Base-by-base conservation (phyloP, 441 rosid species). In the Dalechampia spathulata region DNA sequence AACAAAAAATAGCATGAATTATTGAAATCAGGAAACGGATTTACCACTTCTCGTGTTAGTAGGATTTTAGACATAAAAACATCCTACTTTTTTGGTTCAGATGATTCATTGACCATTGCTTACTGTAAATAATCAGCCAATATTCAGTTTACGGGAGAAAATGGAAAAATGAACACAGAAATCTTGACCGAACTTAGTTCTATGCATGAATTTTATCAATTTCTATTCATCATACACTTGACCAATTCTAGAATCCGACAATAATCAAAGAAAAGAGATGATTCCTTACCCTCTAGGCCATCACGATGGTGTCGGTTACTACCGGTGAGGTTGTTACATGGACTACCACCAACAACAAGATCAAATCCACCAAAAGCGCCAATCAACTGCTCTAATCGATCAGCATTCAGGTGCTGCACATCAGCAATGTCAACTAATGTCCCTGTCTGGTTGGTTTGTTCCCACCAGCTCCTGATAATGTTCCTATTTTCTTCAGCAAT, bases 241-340 rank as follows among this genome's bases (percentile, higher is more conserved):
- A 82, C 95, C 22, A 70, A 50, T 32, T 86, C 86, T 6, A 88
- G 63, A 54, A 92, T 83, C 14, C 98, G 71, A 37, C 69, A 66
- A 61, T 72, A 92, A 62, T 92, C 91, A 38, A 40, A 92, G 69
- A 92, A 89, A 32, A 92, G 78, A 0, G 82, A 57, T 3, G 96
- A 89, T 9, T 92, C 79, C 14, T 74, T 76, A 56, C 96, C 96
- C 67, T 78, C 94, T 3, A 88, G 87, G 23, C 98, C 98, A 63
- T 70, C 79, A 16, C 98, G 56, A 53, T 66, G 78, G 26, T 68
- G 72, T 55, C 94, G 57, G 40, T 88, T 89, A 71, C 94, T 85
- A 2, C 99, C 99, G 0, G 96, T 73, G 0, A 88, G 86, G 58
- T 92, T 89, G 63, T 89, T 92, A 44, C 95, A 92, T 0, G 98